A percentile compares a stretch with the other conserved stretches of the same genome.
Evolutionary conservation across 495 filamentous ascomycete genomes (phyloP).

Genomic region (Lepidopterella palustris): DNA sequence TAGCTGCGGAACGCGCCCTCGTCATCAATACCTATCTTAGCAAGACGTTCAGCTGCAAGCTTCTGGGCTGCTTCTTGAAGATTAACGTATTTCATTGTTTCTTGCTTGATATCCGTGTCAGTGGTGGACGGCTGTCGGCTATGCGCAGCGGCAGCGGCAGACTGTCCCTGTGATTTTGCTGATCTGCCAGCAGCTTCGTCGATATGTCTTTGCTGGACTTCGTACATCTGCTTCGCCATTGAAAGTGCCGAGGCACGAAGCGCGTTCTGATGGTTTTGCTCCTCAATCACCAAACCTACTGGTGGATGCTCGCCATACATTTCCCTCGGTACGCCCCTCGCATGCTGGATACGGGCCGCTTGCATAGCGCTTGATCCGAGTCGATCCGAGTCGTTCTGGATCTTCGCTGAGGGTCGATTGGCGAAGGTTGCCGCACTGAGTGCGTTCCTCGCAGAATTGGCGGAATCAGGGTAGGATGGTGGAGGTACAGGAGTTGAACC

Average conservation of each 20-base stretch:
- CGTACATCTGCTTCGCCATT: constrained; percentile 85
- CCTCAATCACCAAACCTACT: constrained; percentile 63
- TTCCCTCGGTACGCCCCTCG: constrained; percentile 47
- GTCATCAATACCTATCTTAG: constrained; percentile 64
- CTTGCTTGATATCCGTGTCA: constrained; percentile 34
- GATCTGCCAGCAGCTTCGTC: constrained; percentile 36
- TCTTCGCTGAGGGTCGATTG: constrained; percentile 38
- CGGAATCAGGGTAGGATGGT: constrained; percentile 50
- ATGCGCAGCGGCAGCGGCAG: constrained; percentile 41
- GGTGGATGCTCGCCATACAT: constrained; percentile 74
- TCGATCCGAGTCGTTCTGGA: constrained; percentile 17
- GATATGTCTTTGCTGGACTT: constrained; percentile 51
- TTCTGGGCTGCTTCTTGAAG: constrained; percentile 81
- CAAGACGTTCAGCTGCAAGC: constrained; percentile 73
- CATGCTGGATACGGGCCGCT: constrained; percentile 52
- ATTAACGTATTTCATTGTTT: constrained; percentile 47
- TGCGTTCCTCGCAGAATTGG: constrained; percentile 56
- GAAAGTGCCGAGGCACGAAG: constrained; percentile 74
- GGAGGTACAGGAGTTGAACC: constrained; percentile 42
- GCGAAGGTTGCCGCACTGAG: constrained; percentile 60
- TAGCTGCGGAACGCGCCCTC: constrained; percentile 62
- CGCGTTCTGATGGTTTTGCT: constrained; percentile 60
- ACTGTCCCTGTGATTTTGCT: constrained; percentile 28
- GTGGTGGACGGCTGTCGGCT: constrained; percentile 34
- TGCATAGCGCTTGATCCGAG: constrained; percentile 43